Conservation (phyloP, 2,329 filamentous ascomycete genomes). For the Sclerotinia subarctica region DNA sequence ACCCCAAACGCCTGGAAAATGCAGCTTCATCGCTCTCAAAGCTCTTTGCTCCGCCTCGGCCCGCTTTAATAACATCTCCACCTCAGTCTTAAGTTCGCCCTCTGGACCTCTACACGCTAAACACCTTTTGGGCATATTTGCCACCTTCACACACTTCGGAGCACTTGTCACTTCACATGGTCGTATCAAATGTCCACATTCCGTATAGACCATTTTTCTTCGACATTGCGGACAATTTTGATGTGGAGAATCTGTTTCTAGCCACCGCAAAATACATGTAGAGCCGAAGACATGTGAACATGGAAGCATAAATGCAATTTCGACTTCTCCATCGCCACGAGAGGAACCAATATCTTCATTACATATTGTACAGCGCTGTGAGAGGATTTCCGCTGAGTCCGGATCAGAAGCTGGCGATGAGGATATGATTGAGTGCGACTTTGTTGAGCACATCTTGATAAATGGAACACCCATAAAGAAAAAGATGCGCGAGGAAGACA, state of each 20-base stretch:
- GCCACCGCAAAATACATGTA: slow-evolving; percentile 33
- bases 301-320: slow-evolving; percentile 28
- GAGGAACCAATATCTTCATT: slow-evolving; percentile 19
- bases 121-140: slow-evolving; percentile 32
- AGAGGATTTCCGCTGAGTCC: background rate
- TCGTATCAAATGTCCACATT: slow-evolving; percentile 31
- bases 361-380: slow-evolving; percentile 30
- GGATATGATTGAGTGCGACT: background rate
- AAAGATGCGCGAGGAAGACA: background rate
- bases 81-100: slow-evolving; percentile 20
- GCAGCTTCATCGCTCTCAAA: slow-evolving; percentile 23
- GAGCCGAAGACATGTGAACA: slow-evolving; percentile 34
- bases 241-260: slow-evolving; percentile 27
- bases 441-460: background rate
- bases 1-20: slow-evolving; percentile 27
- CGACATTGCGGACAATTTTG: slow-evolving; percentile 34
- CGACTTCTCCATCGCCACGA: slow-evolving; percentile 24
- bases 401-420: background rate
- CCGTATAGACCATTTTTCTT: slow-evolving; percentile 30
- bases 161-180: slow-evolving; percentile 18
- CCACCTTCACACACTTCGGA: slow-evolving; percentile 22
- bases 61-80: slow-evolving; percentile 20
- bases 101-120: slow-evolving; percentile 27
- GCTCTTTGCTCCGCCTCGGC: slow-evolving; percentile 23
- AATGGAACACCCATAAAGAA: background rate